These are phyloP conservation scores for Limtongia smithiae DNA, from an alignment of 805 yeast genomes.

Conservation along the genomic window DNA sequence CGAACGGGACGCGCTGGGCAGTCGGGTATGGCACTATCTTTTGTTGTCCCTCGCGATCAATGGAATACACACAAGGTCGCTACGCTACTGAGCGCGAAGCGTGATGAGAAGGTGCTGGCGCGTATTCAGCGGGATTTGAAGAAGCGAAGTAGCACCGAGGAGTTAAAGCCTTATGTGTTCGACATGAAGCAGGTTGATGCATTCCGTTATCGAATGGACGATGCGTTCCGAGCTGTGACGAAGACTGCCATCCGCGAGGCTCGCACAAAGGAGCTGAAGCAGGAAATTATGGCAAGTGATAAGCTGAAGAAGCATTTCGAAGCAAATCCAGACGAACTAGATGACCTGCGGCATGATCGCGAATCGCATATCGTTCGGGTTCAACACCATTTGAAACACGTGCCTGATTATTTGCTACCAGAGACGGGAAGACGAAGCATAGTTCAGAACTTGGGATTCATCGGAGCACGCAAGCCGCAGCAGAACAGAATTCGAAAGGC, in stretches of 20 bases:
- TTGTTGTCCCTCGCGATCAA: constrained; percentile 77
- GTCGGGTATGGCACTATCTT: constrained; percentile 90
- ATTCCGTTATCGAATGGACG: constrained; percentile 94
- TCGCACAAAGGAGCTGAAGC: constrained; percentile 79
- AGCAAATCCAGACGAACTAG: constrained; percentile 93
- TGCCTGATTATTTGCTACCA: constrained; percentile 88
- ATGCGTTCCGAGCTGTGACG: constrained; percentile 94
- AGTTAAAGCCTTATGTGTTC: constrained; percentile 78
- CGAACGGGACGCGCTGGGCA: constrained; percentile 98
- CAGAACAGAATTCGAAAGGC: constrained; percentile 33
- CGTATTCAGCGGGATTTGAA: constrained; percentile 75
- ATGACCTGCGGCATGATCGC: constrained; percentile 84
- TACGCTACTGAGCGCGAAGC: constrained; percentile 60
- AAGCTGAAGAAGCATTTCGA: constrained; percentile 91
- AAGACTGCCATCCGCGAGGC: constrained; percentile 88
- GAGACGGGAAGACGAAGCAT: constrained; percentile 39
- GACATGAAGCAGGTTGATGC: constrained; percentile 91
- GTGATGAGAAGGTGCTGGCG: constrained; percentile 79
- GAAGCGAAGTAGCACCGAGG: constrained; percentile 52
- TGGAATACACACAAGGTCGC: constrained; percentile 89
- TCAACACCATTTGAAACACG: constrained; percentile 82
- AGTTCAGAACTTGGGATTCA: constrained; percentile 28
- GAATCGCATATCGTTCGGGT: constrained; percentile 78
- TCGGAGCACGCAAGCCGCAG: constrained; percentile 29
- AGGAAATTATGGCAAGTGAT: constrained; percentile 82